phyloP scores from a whole-genome alignment of 495 filamentous ascomycete species.

The Trichoderma erinaceum region DNA sequence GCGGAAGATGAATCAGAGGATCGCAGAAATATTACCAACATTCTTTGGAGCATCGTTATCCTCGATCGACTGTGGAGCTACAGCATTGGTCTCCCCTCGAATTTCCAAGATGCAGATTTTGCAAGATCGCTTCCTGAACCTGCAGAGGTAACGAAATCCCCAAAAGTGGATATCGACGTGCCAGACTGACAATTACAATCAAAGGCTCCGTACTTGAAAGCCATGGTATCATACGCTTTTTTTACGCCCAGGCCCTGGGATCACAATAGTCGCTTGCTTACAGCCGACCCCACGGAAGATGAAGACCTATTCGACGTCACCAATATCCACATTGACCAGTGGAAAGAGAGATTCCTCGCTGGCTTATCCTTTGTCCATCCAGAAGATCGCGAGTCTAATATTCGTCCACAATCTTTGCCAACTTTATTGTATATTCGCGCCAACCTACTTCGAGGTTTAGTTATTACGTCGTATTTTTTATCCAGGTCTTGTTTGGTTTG shows the following conservation, averaged over 20 bases:
- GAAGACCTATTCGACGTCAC: conserved; percentile 7
- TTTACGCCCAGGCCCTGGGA: conserved; percentile 3
- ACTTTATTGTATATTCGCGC: conserved; percentile 12
- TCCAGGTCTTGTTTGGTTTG: neutral
- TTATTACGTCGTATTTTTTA: conserved; percentile 8
- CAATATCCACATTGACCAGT: conserved; percentile 6
- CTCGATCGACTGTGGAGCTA: conserved; percentile 8
- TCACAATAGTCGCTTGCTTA: neutral
- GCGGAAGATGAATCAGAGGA: neutral
- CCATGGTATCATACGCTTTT: conserved; percentile 8
- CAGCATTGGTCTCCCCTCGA: neutral
- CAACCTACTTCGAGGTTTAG: conserved; percentile 6
- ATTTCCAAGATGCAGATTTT: conserved; percentile 13
- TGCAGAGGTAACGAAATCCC: conserved; percentile 3
- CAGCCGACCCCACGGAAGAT: neutral
- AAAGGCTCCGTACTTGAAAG: conserved; percentile 10
- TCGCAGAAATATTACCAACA: neutral
- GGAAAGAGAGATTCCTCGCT: conserved; percentile 5
- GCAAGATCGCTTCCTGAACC: conserved; percentile 5
- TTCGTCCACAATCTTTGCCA: neutral
- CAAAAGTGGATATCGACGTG: too few species aligned
- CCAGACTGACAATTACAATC: neutral
- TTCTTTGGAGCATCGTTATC: conserved; percentile 8
- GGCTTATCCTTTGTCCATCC: neutral
- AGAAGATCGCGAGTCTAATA: neutral